A percentile compares a stretch with the other conserved stretches of the same genome.
Conservation (phyloP, 768 basidiomycete species). For the Lanmaoa pseudosensibilis region DNA sequence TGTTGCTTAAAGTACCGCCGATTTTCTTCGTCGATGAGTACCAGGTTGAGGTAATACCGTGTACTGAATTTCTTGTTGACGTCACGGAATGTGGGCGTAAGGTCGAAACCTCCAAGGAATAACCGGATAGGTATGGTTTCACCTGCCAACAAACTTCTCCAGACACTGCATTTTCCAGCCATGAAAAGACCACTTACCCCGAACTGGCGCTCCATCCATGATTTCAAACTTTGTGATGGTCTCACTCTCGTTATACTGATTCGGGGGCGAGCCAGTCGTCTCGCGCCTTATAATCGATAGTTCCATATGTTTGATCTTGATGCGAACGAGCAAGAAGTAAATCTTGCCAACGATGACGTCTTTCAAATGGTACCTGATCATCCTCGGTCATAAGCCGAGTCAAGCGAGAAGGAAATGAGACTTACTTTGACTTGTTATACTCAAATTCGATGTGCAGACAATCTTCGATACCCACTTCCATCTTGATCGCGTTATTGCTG, state of each 20-base stretch:
- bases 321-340: conserved; percentile 96
- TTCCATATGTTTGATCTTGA: conserved; percentile 99
- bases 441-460: conserved; percentile 99
- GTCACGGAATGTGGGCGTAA: conserved; percentile 98
- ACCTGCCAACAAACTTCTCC: conserved; percentile 45
- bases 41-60: conserved; percentile 95
- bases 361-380: conserved; percentile 88
- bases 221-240: conserved; percentile 99
- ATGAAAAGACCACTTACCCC: conserved; percentile 51
- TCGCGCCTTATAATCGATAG: conserved; percentile 96
- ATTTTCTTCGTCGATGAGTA: conserved; percentile 98
- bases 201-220: conserved; percentile 98
- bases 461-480: conserved; percentile 99
- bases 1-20: conserved; percentile 97
- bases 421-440: conserved; percentile 98
- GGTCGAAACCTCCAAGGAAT: conserved; percentile 96
- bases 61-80: conserved; percentile 99
- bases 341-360: conserved; percentile 99
- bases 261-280: conserved; percentile 96
- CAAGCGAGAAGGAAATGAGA: conserved; percentile 8
- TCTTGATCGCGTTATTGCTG: conserved; percentile 97
- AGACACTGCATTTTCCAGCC: not conserved
- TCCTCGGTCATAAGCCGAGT: not conserved
- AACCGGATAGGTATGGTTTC: conserved; percentile 98
- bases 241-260: conserved; percentile 98